phyloP scores from a whole-genome alignment of 2,329 filamentous ascomycete species.

The Fusarium cyanostomum region DNA sequence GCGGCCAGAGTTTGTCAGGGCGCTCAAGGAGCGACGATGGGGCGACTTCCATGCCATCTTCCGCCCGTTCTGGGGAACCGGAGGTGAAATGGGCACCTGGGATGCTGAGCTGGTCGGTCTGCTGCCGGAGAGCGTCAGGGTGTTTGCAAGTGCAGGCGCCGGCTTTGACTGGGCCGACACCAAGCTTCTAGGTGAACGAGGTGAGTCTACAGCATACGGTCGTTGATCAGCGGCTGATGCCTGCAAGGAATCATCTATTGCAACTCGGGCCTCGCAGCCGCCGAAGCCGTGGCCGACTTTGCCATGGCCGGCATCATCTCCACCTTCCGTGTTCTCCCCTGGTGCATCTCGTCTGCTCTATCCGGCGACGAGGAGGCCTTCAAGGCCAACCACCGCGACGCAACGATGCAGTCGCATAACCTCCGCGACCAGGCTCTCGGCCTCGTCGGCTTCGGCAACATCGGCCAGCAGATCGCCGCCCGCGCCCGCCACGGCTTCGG shows the following conservation, averaged over 20 bases:
- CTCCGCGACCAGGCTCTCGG: conserved; percentile 69
- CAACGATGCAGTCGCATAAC: conserved; percentile 69
- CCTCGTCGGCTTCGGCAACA: conserved; percentile 75
- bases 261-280: conserved; percentile 75
- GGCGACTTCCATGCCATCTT: conserved; percentile 65
- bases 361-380: conserved; percentile 54
- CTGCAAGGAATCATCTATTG: conserved; percentile 71
- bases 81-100: conserved; percentile 74
- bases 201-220: conserved; percentile 45
- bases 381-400: conserved; percentile 66
- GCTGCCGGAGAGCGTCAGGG: conserved; percentile 64
- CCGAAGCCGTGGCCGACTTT: conserved; percentile 78
- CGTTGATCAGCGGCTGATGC: conserved; percentile 1
- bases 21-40: conserved; percentile 61
- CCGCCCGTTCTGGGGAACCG: conserved; percentile 70
- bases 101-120: conserved; percentile 66
- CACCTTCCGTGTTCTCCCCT: conserved; percentile 74
- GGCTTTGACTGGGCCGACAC: conserved; percentile 75
- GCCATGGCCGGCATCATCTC: conserved; percentile 74
- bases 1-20: conserved; percentile 59
- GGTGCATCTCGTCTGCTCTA: conserved; percentile 67
- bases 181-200: conserved; percentile 66
- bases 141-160: conserved; percentile 72
- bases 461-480: conserved; percentile 70
- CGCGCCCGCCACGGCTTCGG: conserved; percentile 63